Percentiles rank a stretch among this genome's conserved stretches.
phyloP scores from a whole-genome alignment of 306 rosid species.

The Delonix regia region DNA sequence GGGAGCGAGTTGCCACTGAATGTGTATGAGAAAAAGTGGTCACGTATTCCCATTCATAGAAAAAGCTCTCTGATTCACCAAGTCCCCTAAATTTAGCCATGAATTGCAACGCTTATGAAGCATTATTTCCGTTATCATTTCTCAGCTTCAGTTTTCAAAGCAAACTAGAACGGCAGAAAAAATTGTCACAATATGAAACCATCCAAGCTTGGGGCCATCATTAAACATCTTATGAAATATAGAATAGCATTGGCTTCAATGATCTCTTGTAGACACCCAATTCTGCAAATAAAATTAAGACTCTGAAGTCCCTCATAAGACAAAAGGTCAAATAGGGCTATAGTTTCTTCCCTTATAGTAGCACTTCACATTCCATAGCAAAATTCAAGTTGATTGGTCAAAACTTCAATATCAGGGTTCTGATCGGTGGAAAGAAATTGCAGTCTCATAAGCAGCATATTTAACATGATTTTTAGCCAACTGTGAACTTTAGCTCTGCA shows the following conservation, averaged over 20 bases:
- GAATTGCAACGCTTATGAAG: not conserved
- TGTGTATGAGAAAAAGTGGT: not conserved
- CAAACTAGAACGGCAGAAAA: slow-evolving; percentile 40
- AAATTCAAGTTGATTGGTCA: not conserved
- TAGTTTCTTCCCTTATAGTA: not conserved
- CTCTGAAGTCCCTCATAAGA: slow-evolving; percentile 35
- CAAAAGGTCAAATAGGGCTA: slow-evolving; percentile 14
- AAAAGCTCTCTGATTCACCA: not conserved
- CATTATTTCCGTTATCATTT: not conserved
- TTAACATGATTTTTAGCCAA: slow-evolving; percentile 46
- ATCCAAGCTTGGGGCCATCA: slow-evolving; percentile 43
- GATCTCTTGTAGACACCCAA: slow-evolving; percentile 38
- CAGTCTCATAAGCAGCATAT: slow-evolving; percentile 35
- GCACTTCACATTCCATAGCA: not conserved
- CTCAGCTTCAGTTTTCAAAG: not conserved
- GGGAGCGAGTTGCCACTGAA: not conserved
- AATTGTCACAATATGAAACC: slow-evolving; percentile 46
- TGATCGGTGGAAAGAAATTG: slow-evolving; percentile 38
- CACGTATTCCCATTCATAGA: not conserved
- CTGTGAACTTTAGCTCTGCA: slow-evolving; percentile 44
- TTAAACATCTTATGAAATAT: slow-evolving; percentile 44
- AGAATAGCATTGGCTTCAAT: slow-evolving; percentile 45
- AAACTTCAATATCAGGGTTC: slow-evolving; percentile 38
- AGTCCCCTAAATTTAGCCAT: not conserved
- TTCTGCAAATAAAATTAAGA: slow-evolving; percentile 35